Evolutionary conservation across 306 rosid species (phyloP).

Genomic region (Cyamopsis tetragonoloba): DNA sequence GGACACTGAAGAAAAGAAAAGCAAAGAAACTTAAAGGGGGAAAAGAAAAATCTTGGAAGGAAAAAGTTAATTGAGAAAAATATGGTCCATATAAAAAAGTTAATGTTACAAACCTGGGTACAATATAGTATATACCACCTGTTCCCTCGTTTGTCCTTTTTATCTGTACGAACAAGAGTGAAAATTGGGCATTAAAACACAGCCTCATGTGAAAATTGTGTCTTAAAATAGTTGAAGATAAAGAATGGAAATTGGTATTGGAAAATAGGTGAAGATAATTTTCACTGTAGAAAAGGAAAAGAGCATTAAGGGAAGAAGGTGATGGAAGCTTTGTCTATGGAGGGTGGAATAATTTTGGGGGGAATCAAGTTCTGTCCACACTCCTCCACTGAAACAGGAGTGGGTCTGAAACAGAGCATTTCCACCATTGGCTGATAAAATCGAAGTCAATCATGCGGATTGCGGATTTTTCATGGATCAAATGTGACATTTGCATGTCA

Average conservation of each 20-base stretch:
- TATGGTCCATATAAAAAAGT: conserved; percentile 4
- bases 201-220: background rate
- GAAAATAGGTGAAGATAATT: background rate
- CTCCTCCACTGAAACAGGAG: no score
- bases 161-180: background rate
- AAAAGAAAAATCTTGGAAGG: background rate
- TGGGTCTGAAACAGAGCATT: no score
- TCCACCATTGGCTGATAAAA: no score
- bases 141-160: background rate
- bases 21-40: background rate
- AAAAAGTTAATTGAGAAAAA: background rate
- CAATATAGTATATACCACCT: background rate
- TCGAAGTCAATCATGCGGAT: no score
- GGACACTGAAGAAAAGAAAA: conserved; percentile 14
- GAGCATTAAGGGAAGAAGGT: no score
- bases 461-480: no score
- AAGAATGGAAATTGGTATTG: background rate
- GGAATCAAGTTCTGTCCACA: no score
- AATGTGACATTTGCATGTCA: no score
- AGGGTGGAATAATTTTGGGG: no score
- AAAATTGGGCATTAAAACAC: background rate
- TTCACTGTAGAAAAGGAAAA: background rate
- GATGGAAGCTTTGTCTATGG: no score
- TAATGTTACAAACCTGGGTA: background rate
- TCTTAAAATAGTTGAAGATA: no score